A percentile compares a stretch with the other conserved stretches of the same genome.
Evolutionary conservation across 2,329 filamentous ascomycete genomes (phyloP).

Genomic region (Tolypocladium ovalisporum): DNA sequence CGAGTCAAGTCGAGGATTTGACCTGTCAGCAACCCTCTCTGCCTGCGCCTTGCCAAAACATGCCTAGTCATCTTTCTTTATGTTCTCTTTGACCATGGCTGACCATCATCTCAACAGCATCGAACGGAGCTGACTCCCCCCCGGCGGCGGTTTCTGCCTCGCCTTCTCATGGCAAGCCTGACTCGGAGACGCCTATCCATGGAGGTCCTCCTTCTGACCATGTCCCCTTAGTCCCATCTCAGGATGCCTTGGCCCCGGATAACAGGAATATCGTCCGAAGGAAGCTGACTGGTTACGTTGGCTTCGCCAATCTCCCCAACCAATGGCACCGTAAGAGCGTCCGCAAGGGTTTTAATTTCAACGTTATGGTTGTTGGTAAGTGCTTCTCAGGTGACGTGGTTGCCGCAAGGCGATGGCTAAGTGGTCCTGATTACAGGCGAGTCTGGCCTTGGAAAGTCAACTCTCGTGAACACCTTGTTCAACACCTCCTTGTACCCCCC

Average conservation of each 20-base stretch:
- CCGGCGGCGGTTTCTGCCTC: slow-evolving; percentile 31
- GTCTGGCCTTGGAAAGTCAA: slow-evolving; percentile 98
- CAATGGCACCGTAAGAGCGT: slow-evolving; percentile 99
- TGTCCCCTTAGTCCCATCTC: slow-evolving; percentile 19
- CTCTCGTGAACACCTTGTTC: slow-evolving; percentile 97
- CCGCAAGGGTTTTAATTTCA: slow-evolving; percentile 99
- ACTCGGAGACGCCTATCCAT: slow-evolving; percentile 14
- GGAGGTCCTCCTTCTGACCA: slow-evolving; percentile 25
- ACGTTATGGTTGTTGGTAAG: slow-evolving; percentile 99
- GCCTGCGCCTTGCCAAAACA: slow-evolving; percentile 7
- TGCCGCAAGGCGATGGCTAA: not conserved
- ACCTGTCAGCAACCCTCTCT: slow-evolving; percentile 24
- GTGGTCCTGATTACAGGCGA: slow-evolving; percentile 58
- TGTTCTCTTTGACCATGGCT: slow-evolving; percentile 5
- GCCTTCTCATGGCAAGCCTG: slow-evolving; percentile 27
- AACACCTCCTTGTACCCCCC: slow-evolving; percentile 98
- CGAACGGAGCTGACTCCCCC: slow-evolving; percentile 32
- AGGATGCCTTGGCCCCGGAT: slow-evolving; percentile 44
- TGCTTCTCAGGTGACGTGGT: slow-evolving; percentile 15
- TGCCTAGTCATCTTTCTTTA: not conserved
- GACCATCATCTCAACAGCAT: slow-evolving; percentile 22
- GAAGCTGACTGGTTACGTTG: slow-evolving; percentile 97
- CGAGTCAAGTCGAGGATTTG: slow-evolving; percentile 5
- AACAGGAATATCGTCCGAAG: slow-evolving; percentile 94
- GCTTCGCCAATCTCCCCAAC: slow-evolving; percentile 97